Base-by-base conservation (phyloP, 441 rosid genomes). In the Bruguiera hainesii region DNA sequence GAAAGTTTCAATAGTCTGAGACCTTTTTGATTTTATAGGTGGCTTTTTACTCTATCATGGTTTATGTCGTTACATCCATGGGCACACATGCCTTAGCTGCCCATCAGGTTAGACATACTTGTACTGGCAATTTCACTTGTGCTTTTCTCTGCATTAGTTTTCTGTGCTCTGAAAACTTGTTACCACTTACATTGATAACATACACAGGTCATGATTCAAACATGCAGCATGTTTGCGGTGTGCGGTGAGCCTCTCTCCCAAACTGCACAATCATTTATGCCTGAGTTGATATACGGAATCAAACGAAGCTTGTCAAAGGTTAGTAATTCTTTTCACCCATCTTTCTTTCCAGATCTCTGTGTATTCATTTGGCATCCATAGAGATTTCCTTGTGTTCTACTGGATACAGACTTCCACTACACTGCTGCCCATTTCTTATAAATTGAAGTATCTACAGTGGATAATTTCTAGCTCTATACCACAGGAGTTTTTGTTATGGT, bases 191-290 rank as follows among this genome's bases (percentile, higher is more conserved):
- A 48, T 52, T 70, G 30, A 35, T 35, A 60, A 48, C 30, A 3
- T 25, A 55, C 52, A 15, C 61, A 93, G 98, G 96, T 91, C 70
- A 87, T 89, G 97, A 73, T 93, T 83, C 98, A 91, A 79, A 87
- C 74, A 52, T 82, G 63, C 59, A 37, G 81, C 72, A 89, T 91
- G 90, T 79, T 91, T 70, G 79, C 87, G 0, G 96, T 94, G 29
- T 89, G 87, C 81, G 91, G 97, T 29, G 96, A 85, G 78, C 96
- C 97, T 48, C 95, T 94, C 49, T 94, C 96, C 71, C 97, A 91
- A 80, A 87, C 97, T 52, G 94, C 98, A 62, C 97, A 89, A 72
- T 88, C 97, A 70, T 94, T 91, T 72, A 91, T 91, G 97, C 98
- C 97, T 0, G 97, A 84, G 88, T 76, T 91, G 80, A 73, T 94